Evolutionary conservation across 1,284 basidiomycete genomes (phyloP).

Genomic region (Pseudozyma tsukubaensis): DNA sequence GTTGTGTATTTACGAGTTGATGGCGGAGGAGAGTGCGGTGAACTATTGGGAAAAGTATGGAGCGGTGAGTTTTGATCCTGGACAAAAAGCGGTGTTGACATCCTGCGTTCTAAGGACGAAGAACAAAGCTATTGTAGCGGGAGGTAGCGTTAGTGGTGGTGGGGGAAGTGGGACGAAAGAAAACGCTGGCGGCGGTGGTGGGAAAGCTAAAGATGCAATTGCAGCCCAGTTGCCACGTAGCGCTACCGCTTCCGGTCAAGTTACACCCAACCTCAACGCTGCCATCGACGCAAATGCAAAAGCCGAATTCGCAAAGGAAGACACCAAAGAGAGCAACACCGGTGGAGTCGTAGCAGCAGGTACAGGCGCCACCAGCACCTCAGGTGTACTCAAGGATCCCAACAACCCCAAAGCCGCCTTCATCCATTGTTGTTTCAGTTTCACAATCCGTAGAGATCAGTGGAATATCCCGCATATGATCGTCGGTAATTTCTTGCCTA

Average conservation of each 20-base stretch:
- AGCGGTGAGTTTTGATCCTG: conserved; percentile 77
- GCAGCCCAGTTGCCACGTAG: conserved; percentile 16
- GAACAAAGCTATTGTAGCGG: conserved; percentile 43
- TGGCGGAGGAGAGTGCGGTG: conserved; percentile 81
- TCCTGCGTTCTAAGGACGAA: conserved; percentile 79
- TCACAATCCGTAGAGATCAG: conserved; percentile 86
- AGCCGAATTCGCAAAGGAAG: not conserved
- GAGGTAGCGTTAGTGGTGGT: conserved; percentile 2
- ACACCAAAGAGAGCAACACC: too few relatives aligned
- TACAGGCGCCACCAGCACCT: conserved; percentile 29
- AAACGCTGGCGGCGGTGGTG: too few relatives aligned
- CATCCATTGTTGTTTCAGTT: conserved; percentile 93
- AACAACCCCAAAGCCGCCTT: conserved; percentile 73
- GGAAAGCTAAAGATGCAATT: too few relatives aligned
- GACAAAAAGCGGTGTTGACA: conserved; percentile 87
- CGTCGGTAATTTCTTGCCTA: conserved; percentile 46
- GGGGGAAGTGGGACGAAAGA: not conserved
- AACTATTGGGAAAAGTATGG: conserved; percentile 86
- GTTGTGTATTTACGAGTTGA: conserved; percentile 92
- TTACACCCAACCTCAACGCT: conserved; percentile 8
- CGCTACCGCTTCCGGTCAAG: conserved; percentile 1
- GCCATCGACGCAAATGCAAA: not conserved
- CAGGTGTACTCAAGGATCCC: conserved; percentile 40
- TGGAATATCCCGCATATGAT: conserved; percentile 61
- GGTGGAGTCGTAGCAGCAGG: conserved; percentile 27